A percentile compares a stretch with the other conserved stretches of the same genome.
Evolutionary conservation across 78 protist species (phyloP).

Genomic region (Creolimax fragrantissima): DNA sequence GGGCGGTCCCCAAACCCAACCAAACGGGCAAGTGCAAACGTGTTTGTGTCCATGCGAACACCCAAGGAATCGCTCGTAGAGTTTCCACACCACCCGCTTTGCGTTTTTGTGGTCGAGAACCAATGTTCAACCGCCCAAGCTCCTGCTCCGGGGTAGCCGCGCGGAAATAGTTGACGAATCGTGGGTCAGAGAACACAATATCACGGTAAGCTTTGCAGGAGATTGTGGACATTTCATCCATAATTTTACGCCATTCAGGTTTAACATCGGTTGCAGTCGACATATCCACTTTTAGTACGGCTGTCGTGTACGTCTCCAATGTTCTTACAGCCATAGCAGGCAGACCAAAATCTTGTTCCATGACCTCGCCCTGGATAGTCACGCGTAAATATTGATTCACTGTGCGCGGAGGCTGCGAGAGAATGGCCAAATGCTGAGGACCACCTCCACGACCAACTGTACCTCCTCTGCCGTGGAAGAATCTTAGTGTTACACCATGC

Average conservation of each 20-base stretch:
- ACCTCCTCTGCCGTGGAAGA: conserved; percentile 69
- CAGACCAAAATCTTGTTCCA: conserved; percentile 43
- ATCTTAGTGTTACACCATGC: conserved; percentile 8
- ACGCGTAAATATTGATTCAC: conserved; percentile 34
- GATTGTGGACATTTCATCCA: conserved; percentile 37
- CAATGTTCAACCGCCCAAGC: conserved; percentile 41
- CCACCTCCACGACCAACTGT: conserved; percentile 61
- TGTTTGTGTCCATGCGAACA: conserved; percentile 59
- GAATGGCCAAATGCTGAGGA: conserved; percentile 43
- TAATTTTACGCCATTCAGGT: conserved; percentile 37
- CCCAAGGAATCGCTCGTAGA: conserved; percentile 72
- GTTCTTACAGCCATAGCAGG: conserved; percentile 22
- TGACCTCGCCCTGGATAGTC: conserved; percentile 69
- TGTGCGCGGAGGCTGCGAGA: conserved; percentile 65
- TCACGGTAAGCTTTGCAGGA: conserved; percentile 41
- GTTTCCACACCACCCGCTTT: background rate
- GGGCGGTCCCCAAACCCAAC: conserved; percentile 54
- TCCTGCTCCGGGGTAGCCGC: conserved; percentile 48
- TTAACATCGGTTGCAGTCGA: conserved; percentile 43
- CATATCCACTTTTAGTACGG: conserved; percentile 42
- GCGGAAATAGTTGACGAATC: conserved; percentile 56
- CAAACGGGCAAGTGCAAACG: conserved; percentile 60
- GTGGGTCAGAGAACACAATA: conserved; percentile 36
- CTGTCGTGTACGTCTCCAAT: conserved; percentile 49
- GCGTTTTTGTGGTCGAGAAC: conserved; percentile 44